phyloP scores from a whole-genome alignment of 768 basidiomycete species.

The Xanthoconium purpureum region DNA sequence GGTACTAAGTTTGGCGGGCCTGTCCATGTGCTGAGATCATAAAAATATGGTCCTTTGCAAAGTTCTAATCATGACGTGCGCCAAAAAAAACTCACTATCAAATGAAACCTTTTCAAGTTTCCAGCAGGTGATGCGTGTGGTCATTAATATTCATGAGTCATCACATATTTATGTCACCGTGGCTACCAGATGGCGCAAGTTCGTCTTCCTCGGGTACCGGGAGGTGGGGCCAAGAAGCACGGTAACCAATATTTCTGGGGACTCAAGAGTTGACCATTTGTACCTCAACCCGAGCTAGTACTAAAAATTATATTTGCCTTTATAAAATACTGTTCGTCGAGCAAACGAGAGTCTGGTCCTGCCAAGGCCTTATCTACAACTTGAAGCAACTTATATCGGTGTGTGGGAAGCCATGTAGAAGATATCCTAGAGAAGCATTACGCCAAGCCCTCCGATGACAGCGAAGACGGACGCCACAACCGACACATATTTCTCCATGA shows the following conservation, averaged over 20 bases:
- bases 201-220: background rate
- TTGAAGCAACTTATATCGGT: background rate
- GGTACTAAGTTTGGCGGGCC: background rate
- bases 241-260: background rate
- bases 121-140: background rate
- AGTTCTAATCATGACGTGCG: background rate
- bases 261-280: background rate
- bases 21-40: background rate
- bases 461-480: constrained; percentile 10
- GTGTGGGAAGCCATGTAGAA: too few species aligned
- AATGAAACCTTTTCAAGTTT: constrained; percentile 4
- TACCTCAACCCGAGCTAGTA: background rate
- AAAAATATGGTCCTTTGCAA: background rate
- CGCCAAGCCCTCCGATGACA: constrained; percentile 14
- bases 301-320: too few species aligned
- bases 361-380: background rate
- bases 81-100: constrained; percentile 5
- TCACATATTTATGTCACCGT: constrained; percentile 2
- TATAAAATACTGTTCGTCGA: too few species aligned
- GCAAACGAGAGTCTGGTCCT: too few species aligned
- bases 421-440: constrained; percentile 10
- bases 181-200: background rate
- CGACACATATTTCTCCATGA: background rate
- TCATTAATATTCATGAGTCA: background rate
- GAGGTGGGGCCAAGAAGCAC: background rate